Evolutionary conservation across 202 grass and related monocot genomes (phyloP).

Genomic region (Zizania palustris): DNA sequence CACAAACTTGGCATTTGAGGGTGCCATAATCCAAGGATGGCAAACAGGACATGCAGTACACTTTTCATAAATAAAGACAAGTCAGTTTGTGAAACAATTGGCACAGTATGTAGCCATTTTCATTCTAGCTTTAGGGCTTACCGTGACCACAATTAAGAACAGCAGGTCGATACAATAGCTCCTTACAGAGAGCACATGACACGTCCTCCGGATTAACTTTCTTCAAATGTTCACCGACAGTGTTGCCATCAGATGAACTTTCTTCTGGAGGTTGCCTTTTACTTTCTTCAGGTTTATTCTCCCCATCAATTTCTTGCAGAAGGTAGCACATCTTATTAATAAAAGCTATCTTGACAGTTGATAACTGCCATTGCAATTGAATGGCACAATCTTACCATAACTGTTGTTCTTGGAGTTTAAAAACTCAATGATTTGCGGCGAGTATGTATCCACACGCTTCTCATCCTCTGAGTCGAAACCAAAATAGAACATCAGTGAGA

Average conservation of each 20-base stretch:
- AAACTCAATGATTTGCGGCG: slow-evolving; percentile 80
- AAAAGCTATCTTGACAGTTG: slow-evolving; percentile 6
- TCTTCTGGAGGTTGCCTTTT: slow-evolving; percentile 39
- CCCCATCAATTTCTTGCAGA: slow-evolving; percentile 44
- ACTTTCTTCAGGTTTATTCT: slow-evolving; percentile 33
- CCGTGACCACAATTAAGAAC: slow-evolving; percentile 99
- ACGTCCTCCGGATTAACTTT: slow-evolving; percentile 65
- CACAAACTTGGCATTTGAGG: slow-evolving; percentile 70
- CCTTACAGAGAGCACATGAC: slow-evolving; percentile 69
- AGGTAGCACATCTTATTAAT: background rate
- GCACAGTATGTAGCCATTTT: background rate
- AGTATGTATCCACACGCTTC: slow-evolving; percentile 45
- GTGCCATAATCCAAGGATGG: slow-evolving; percentile 45
- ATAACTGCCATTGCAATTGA: slow-evolving; percentile 13
- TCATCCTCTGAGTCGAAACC: slow-evolving; percentile 64
- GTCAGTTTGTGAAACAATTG: slow-evolving; percentile 41
- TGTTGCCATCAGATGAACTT: slow-evolving; percentile 41
- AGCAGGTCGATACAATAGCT: slow-evolving; percentile 69
- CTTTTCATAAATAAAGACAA: slow-evolving; percentile 46
- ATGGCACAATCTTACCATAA: slow-evolving; percentile 47
- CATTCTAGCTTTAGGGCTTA: slow-evolving; percentile 51
- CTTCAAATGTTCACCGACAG: slow-evolving; percentile 35
- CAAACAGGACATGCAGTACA: slow-evolving; percentile 82
- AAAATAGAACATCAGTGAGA: slow-evolving; percentile 41
- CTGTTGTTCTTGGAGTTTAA: slow-evolving; percentile 35